These are phyloP conservation scores for Fusarium kyushuense DNA, from an alignment of 2,329 filamentous ascomycete genomes.

Conservation along the genomic window DNA sequence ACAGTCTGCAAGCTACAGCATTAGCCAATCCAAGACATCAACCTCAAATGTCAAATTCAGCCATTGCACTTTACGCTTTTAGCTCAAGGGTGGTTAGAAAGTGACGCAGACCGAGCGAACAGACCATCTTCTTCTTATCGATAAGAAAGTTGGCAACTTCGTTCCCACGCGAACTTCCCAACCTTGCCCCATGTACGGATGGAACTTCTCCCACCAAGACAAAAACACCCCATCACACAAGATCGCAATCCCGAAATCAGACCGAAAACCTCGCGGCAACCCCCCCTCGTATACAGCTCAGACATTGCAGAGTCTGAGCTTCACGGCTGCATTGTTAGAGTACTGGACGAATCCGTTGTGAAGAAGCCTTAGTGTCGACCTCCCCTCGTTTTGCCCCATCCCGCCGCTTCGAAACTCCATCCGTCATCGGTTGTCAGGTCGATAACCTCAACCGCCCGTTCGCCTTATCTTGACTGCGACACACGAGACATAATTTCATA, in stretches of 20 bases:
- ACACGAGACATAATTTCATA: not conserved
- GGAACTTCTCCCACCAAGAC: constrained; percentile 39
- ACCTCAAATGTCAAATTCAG: not conserved
- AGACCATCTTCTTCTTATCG: constrained; percentile 43
- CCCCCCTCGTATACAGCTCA: not conserved
- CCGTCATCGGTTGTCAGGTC: constrained; percentile 23
- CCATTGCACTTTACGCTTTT: constrained; percentile 2
- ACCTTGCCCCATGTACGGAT: constrained; percentile 31
- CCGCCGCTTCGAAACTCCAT: constrained; percentile 28
- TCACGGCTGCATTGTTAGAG: constrained; percentile 4
- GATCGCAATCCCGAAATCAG: constrained; percentile 34
- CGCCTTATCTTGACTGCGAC: constrained; percentile 1
- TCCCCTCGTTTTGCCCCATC: constrained; percentile 38
- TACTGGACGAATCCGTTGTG: constrained; percentile 13
- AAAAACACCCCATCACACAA: constrained; percentile 45
- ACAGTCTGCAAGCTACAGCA: not conserved
- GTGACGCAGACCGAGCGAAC: constrained; percentile 25
- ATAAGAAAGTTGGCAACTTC: constrained; percentile 48
- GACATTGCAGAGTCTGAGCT: constrained; percentile 5
- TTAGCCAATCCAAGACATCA: constrained; percentile 8
- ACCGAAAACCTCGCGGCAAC: constrained; percentile 11
- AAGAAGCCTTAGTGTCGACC: constrained; percentile 17
- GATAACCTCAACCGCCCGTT: constrained; percentile 20
- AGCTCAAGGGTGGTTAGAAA: not conserved
- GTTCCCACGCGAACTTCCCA: constrained; percentile 26